Evolutionary conservation across 2,329 filamentous ascomycete genomes (phyloP).

Genomic region (Malbranchea zuffiana): DNA sequence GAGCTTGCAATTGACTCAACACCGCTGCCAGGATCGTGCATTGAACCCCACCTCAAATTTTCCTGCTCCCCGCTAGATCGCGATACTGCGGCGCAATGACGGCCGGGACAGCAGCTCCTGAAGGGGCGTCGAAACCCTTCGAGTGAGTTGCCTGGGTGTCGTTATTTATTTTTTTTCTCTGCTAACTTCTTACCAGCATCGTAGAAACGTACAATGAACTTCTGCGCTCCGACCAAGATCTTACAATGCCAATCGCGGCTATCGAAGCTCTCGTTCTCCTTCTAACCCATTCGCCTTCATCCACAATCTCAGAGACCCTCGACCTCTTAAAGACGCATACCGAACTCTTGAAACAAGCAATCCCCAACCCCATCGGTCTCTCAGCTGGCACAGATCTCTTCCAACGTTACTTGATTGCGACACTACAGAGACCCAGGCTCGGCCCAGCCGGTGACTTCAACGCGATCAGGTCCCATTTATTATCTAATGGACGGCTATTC

Average conservation of each 20-base stretch:
- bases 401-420: conserved; percentile 80
- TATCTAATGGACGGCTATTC: conserved; percentile 78
- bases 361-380: conserved; percentile 81
- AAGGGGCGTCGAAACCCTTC: conserved; percentile 24
- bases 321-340: conserved; percentile 71
- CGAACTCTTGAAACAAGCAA: conserved; percentile 61
- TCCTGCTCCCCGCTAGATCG: no score
- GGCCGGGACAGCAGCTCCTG: conserved; percentile 2
- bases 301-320: conserved; percentile 88
- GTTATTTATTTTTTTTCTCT: conserved; percentile 1
- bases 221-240: conserved; percentile 59
- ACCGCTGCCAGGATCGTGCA: no score
- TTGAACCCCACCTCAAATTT: no score
- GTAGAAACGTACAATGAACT: conserved; percentile 55
- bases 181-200: conserved; percentile 35
- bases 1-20: no score
- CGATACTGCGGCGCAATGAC: conserved; percentile 4
- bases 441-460: conserved; percentile 61
- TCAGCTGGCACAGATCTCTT: conserved; percentile 93
- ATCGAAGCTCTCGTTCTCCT: conserved; percentile 85
- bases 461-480: conserved; percentile 67
- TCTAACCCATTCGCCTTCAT: conserved; percentile 65
- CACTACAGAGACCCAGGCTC: conserved; percentile 45
- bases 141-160: conserved; percentile 23
- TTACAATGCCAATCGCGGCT: conserved; percentile 91